Evolutionary conservation across 2,329 filamentous ascomycete genomes (phyloP).

Genomic region (Penicillium olsonii): DNA sequence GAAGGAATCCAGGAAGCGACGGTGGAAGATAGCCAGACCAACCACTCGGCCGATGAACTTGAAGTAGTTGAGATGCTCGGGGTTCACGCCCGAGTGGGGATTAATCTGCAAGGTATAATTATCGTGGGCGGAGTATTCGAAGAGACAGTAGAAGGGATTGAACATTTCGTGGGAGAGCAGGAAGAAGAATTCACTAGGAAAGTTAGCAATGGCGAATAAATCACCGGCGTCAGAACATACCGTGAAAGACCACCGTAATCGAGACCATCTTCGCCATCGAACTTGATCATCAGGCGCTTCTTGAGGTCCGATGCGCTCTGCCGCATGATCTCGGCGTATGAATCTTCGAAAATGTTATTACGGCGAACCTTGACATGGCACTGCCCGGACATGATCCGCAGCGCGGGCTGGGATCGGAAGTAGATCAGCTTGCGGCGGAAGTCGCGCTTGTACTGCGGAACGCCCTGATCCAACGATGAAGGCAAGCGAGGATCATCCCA

Average conservation of each 20-base stretch:
- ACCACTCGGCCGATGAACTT: constrained; percentile 99
- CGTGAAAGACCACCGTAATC: constrained; percentile 95
- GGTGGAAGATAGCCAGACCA: constrained; percentile 95
- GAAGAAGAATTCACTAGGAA: constrained; percentile 91
- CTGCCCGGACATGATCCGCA: constrained; percentile 92
- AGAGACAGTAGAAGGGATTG: constrained; percentile 98
- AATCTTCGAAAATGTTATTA: constrained; percentile 98
- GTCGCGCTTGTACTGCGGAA: constrained; percentile 98
- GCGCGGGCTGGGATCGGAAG: constrained; percentile 95
- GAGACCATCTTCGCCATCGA: constrained; percentile 95
- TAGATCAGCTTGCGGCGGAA: constrained; percentile 98
- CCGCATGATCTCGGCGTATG: constrained; percentile 96
- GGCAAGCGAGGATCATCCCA: constrained; percentile 97
- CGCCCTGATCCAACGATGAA: constrained; percentile 95
- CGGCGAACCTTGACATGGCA: constrained; percentile 97
- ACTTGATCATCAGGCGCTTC: constrained; percentile 99
- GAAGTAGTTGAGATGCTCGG: constrained; percentile 99
- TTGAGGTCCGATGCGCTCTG: constrained; percentile 95
- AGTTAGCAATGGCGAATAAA: constrained; percentile 26
- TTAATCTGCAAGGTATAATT: constrained; percentile 99
- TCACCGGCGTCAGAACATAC: constrained; percentile 41
- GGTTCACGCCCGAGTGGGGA: constrained; percentile 98
- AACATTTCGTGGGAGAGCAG: constrained; percentile 99
- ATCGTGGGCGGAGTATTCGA: constrained; percentile 99
- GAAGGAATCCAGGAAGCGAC: constrained; percentile 95